Evolutionary conservation across 306 rosid species (phyloP).

Genomic region (Rosa lucieae): DNA sequence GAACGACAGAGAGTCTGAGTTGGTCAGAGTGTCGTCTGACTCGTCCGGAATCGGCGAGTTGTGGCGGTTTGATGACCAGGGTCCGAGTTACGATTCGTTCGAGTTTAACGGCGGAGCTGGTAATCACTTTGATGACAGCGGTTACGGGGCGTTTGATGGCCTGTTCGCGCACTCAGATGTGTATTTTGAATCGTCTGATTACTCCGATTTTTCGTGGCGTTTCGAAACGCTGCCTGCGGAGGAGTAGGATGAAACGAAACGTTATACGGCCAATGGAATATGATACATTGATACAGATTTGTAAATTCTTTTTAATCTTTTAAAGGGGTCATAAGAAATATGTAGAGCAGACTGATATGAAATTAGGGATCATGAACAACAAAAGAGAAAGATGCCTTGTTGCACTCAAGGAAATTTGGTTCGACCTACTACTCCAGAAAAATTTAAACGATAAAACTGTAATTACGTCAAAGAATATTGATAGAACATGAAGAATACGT

Average conservation of each 20-base stretch:
- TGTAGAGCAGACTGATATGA: constrained; percentile 24
- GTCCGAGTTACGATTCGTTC: constrained; percentile 61
- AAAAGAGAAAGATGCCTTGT: background rate
- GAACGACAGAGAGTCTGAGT: constrained; percentile 38
- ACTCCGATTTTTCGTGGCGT: constrained; percentile 57
- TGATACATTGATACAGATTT: constrained; percentile 15
- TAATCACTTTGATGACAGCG: background rate
- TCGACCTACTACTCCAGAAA: background rate
- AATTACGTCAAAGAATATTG: no score
- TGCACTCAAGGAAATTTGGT: background rate
- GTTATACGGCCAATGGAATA: constrained; percentile 12
- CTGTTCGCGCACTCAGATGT: constrained; percentile 66
- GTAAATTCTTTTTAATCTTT: constrained; percentile 34
- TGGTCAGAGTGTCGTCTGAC: constrained; percentile 46
- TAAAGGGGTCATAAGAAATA: background rate
- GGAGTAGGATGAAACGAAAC: constrained; percentile 33
- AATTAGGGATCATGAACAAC: constrained; percentile 11
- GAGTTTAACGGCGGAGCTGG: constrained; percentile 30
- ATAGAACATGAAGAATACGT: background rate
- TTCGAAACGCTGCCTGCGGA: constrained; percentile 68
- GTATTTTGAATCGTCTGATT: constrained; percentile 55
- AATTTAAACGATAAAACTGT: background rate
- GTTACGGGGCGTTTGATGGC: constrained; percentile 55
- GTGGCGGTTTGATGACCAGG: constrained; percentile 65
- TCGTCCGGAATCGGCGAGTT: constrained; percentile 64